Evolutionary conservation across 73 alveolate species (phyloP).

Genomic region (Symbiodinium natans): DNA sequence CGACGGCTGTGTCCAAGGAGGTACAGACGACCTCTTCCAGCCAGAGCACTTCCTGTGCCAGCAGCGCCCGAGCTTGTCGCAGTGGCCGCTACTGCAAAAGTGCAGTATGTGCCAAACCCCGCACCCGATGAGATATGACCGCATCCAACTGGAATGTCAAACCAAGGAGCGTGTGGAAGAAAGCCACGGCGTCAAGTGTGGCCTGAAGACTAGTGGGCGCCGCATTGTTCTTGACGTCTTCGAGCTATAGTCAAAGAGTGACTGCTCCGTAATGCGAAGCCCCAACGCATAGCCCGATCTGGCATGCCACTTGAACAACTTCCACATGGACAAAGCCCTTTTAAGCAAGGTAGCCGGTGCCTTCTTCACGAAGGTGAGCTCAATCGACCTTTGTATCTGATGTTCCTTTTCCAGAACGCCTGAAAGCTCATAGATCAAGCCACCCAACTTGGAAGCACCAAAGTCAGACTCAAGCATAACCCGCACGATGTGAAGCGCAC

Average conservation of each 20-base stretch:
- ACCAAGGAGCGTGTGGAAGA: not conserved
- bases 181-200: not conserved
- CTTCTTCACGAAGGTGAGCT: not conserved
- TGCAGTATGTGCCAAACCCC: not conserved
- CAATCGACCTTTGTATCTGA: not conserved
- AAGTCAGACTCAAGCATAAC: not conserved
- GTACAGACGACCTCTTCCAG: not conserved
- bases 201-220: not conserved
- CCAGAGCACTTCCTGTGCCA: not conserved
- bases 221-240: not conserved
- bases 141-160: not conserved
- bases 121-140: not conserved
- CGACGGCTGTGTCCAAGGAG: not conserved
- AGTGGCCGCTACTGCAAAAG: not conserved
- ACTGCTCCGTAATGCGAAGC: not conserved
- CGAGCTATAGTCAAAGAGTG: not conserved
- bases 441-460: not conserved
- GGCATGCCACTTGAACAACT: not conserved
- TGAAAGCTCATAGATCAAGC: not conserved
- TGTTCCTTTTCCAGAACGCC: not conserved
- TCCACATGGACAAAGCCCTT: not conserved
- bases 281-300: not conserved
- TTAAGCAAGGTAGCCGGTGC: not conserved
- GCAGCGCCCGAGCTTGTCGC: not conserved
- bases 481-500: not conserved